These are phyloP conservation scores for Microbotryum intermedium DNA, from an alignment of 1,284 basidiomycete genomes.

Conservation along the genomic window DNA sequence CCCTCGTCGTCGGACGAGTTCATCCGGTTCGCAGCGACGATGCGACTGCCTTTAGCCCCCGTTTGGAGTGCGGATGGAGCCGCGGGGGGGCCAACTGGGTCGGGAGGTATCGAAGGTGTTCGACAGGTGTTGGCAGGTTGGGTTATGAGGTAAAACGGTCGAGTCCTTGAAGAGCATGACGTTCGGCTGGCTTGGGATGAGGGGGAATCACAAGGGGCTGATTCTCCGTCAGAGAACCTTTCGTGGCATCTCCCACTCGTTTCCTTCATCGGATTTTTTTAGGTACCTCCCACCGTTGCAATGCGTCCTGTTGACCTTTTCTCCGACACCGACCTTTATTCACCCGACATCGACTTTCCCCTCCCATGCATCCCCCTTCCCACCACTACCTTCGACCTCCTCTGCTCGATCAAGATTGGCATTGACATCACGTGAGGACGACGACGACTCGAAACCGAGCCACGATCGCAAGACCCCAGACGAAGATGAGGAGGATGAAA, in stretches of 20 bases:
- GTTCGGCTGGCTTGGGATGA: too few species aligned
- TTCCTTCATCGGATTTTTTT: background rate
- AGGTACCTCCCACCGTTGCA: constrained; percentile 82
- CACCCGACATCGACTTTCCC: constrained; percentile 59
- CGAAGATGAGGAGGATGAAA: background rate
- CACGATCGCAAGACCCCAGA: background rate
- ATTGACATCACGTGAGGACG: too few species aligned
- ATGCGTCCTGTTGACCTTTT: constrained; percentile 69
- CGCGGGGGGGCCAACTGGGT: background rate
- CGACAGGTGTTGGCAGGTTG: constrained; percentile 83
- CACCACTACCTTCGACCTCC: background rate
- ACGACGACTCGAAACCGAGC: background rate
- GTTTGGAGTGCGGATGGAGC: constrained; percentile 56
- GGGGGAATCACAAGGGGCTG: too few species aligned
- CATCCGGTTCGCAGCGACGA: constrained; percentile 54
- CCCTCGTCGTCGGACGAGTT: constrained; percentile 50
- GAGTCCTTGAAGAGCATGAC: too few species aligned
- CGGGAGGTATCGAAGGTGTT: constrained; percentile 48
- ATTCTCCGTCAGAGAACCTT: background rate
- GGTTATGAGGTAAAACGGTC: constrained; percentile 81
- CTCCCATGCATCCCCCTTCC: constrained; percentile 11
- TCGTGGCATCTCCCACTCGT: background rate
- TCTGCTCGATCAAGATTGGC: too few species aligned
- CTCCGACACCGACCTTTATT: constrained; percentile 66
- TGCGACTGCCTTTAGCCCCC: constrained; percentile 72